Conservation (phyloP, 2,329 filamentous ascomycete genomes). For the Claviceps quebecensis region DNA sequence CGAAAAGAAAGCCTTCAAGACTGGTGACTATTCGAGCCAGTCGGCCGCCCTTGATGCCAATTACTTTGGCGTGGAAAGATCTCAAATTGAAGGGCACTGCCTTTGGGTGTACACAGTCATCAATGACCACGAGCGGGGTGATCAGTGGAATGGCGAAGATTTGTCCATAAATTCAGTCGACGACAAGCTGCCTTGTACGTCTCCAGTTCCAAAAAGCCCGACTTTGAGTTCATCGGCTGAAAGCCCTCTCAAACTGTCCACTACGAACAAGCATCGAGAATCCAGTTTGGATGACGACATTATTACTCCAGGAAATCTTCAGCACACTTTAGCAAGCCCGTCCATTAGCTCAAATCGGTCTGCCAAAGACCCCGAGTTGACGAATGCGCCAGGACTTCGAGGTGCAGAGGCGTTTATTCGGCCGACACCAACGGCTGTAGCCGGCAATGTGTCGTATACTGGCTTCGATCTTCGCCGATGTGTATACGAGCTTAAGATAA, state of each 20-base stretch:
- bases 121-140: slow-evolving; percentile 81
- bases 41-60: slow-evolving; percentile 90
- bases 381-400: slow-evolving; percentile 59
- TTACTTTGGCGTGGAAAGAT: slow-evolving; percentile 80
- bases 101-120: slow-evolving; percentile 74
- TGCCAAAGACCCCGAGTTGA: slow-evolving; percentile 40
- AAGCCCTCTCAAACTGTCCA: slow-evolving; percentile 18
- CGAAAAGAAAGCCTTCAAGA: slow-evolving; percentile 86
- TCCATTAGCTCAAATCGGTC: slow-evolving; percentile 47
- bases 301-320: slow-evolving; percentile 64
- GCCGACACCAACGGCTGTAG: slow-evolving; percentile 63
- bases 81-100: slow-evolving; percentile 70
- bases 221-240: slow-evolving; percentile 30
- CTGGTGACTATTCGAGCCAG: slow-evolving; percentile 88
- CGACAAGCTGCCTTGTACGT: slow-evolving; percentile 50
- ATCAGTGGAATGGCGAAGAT: slow-evolving; percentile 97
- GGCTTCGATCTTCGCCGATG: slow-evolving; percentile 74
- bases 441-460: slow-evolving; percentile 55
- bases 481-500: slow-evolving; percentile 59
- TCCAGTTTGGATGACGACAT: slow-evolving; percentile 37
- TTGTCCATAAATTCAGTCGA: slow-evolving; percentile 79
- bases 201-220: slow-evolving; percentile 31
- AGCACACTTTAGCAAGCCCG: slow-evolving; percentile 53
- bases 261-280: slow-evolving; percentile 13
- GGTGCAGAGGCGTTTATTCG: slow-evolving; percentile 89